phyloP scores from a whole-genome alignment of 345 rosid genomes.

The Turnera subulata region DNA sequence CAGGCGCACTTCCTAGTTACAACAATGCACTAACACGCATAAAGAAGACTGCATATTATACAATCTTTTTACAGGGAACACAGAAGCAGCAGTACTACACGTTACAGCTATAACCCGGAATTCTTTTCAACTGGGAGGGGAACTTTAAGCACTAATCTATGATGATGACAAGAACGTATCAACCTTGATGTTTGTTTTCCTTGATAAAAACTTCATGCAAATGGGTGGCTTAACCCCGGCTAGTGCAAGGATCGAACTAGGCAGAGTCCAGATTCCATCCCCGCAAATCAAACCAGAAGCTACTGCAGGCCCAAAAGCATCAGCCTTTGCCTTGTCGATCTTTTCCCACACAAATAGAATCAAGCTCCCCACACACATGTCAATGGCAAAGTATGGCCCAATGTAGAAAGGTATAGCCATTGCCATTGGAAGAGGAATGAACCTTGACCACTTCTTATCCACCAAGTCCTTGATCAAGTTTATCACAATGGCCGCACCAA shows the following conservation, averaged over 20 bases:
- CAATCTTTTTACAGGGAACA: too few relatives aligned
- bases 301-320: slow-evolving; percentile 23
- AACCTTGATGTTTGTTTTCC: slow-evolving; percentile 13
- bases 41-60: too few relatives aligned
- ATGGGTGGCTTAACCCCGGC: slow-evolving; percentile 19
- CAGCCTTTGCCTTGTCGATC: slow-evolving; percentile 31
- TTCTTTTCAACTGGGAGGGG: not conserved
- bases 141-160: too few relatives aligned
- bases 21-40: too few relatives aligned
- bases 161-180: slow-evolving; percentile 9
- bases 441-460: slow-evolving; percentile 30
- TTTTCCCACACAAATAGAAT: slow-evolving; percentile 41
- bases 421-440: slow-evolving; percentile 44
- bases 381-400: slow-evolving; percentile 45
- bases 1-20: slow-evolving; percentile 19
- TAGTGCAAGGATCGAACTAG: slow-evolving; percentile 22
- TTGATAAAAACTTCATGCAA: slow-evolving; percentile 24
- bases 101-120: too few relatives aligned
- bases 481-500: slow-evolving; percentile 35
- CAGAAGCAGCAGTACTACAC: too few relatives aligned
- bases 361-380: slow-evolving; percentile 54
- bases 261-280: slow-evolving; percentile 28
- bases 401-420: slow-evolving; percentile 54
- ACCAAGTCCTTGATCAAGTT: slow-evolving; percentile 27
- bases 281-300: slow-evolving; percentile 29